phyloP scores from a whole-genome alignment of 2,329 filamentous ascomycete genomes.

The Parastagonospora nodorum region DNA sequence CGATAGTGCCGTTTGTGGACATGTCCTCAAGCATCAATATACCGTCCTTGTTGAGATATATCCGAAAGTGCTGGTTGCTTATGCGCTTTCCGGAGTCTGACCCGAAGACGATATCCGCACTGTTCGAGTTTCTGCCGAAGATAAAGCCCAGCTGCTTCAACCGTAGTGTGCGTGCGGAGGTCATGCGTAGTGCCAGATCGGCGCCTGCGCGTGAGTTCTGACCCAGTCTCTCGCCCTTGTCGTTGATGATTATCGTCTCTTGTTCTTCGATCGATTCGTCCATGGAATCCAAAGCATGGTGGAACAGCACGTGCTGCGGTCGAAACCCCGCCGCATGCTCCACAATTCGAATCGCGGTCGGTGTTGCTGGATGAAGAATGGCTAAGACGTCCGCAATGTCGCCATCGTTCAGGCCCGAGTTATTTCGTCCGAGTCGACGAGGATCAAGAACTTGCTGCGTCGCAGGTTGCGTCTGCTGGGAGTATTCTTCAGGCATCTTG shows the following conservation, averaged over 20 bases:
- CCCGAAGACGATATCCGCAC: constrained; percentile 73
- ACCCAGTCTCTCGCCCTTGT: constrained; percentile 22
- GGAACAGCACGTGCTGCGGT: constrained; percentile 65
- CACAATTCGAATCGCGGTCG: constrained; percentile 74
- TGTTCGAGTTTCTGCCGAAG: constrained; percentile 76
- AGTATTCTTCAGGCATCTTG: constrained; percentile 25
- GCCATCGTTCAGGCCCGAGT: constrained; percentile 79
- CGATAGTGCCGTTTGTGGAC: constrained; percentile 94
- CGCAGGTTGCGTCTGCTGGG: constrained; percentile 61
- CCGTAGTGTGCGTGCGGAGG: constrained; percentile 64
- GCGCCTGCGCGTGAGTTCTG: constrained; percentile 30
- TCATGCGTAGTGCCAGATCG: constrained; percentile 81
- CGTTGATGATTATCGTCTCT: constrained; percentile 57
- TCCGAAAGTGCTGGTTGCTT: constrained; percentile 95
- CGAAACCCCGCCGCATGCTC: constrained; percentile 55
- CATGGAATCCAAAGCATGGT: constrained; percentile 49
- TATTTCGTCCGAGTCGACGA: constrained; percentile 76
- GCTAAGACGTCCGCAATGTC: constrained; percentile 90
- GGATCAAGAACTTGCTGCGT: constrained; percentile 85
- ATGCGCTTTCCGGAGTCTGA: constrained; percentile 72
- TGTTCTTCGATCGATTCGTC: constrained; percentile 48
- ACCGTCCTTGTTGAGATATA: constrained; percentile 84
- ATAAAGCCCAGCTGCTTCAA: constrained; percentile 74
- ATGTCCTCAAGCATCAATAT: constrained; percentile 90
- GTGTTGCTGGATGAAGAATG: constrained; percentile 79